phyloP scores from a whole-genome alignment of 225 moss, liverwort and hornwort genomes.

The Physcomitrellopsis africana region DNA sequence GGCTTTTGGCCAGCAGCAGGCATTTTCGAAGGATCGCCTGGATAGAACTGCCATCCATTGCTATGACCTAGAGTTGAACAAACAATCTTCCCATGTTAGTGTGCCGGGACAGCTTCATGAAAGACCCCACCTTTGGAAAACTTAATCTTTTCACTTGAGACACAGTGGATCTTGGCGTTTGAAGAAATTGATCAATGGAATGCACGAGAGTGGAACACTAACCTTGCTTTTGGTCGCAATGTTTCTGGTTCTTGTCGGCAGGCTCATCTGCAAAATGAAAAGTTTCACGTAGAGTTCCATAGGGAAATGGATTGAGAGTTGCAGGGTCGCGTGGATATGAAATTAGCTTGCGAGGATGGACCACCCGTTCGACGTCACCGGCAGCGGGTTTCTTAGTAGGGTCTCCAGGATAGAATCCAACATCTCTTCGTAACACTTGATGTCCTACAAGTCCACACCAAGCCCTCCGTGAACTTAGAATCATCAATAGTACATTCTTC shows the following conservation, averaged over 20 bases:
- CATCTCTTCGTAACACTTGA: background rate
- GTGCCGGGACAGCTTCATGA: background rate
- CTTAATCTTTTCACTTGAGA: background rate
- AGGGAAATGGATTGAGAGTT: conserved; percentile 42
- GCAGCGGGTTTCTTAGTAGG: conserved; percentile 13
- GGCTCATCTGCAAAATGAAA: conserved; percentile 32
- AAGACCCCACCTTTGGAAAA: background rate
- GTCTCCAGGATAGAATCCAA: conserved; percentile 29
- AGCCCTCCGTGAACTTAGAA: background rate
- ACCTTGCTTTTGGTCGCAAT: conserved; percentile 39
- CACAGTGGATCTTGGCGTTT: background rate
- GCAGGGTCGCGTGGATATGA: conserved; percentile 44
- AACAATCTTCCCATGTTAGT: background rate
- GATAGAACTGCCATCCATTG: conserved; percentile 39
- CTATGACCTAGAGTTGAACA: conserved; percentile 30
- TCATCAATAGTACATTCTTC: background rate
- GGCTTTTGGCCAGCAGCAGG: conserved; percentile 37
- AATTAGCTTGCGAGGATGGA: conserved; percentile 27
- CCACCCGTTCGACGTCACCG: conserved; percentile 35
- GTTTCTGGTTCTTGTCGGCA: conserved; percentile 31
- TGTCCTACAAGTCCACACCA: conserved; percentile 34
- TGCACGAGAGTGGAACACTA: background rate
- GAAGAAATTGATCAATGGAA: background rate
- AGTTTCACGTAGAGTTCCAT: background rate
- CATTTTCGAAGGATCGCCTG: conserved; percentile 51